Conservation (phyloP, 306 rosid genomes). For the Acacia melanoxylon region DNA sequence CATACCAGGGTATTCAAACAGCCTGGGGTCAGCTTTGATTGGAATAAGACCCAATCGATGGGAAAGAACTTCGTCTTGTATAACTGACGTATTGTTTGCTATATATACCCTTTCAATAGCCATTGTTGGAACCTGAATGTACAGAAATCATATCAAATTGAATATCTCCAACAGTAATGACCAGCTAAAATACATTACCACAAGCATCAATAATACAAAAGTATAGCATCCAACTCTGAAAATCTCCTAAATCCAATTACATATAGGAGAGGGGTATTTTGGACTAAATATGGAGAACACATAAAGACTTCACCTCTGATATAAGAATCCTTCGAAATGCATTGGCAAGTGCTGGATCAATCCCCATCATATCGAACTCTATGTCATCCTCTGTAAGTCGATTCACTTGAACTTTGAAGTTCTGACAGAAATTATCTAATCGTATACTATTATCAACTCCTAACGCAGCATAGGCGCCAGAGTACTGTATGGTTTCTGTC, state of each 20-base stretch:
- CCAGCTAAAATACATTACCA: not conserved
- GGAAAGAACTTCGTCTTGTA: slow-evolving; percentile 95
- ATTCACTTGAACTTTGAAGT: slow-evolving; percentile 80
- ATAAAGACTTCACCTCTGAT: slow-evolving; percentile 65
- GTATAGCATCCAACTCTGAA: not conserved
- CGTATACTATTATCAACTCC: slow-evolving; percentile 74
- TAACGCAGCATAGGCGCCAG: slow-evolving; percentile 74
- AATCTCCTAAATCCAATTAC: not conserved
- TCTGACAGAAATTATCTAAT: slow-evolving; percentile 60
- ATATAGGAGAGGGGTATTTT: not conserved
- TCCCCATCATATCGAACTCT: slow-evolving; percentile 94
- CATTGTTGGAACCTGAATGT: slow-evolving; percentile 90
- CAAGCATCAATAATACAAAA: not conserved
- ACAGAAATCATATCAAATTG: slow-evolving; percentile 13
- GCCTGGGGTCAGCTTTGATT: slow-evolving; percentile 79
- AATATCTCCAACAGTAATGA: slow-evolving; percentile 18
- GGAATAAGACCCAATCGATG: slow-evolving; percentile 98
- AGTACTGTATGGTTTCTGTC: slow-evolving; percentile 84
- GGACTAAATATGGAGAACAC: not conserved
- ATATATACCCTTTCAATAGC: slow-evolving; percentile 92
- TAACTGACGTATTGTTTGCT: slow-evolving; percentile 78
- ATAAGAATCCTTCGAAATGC: slow-evolving; percentile 94
- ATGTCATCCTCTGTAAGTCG: slow-evolving; percentile 54
- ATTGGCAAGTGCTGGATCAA: slow-evolving; percentile 91
- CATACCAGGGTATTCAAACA: slow-evolving; percentile 85